Conservation (phyloP, 257 asterid genomes). For the Fraxinus pennsylvanica region DNA sequence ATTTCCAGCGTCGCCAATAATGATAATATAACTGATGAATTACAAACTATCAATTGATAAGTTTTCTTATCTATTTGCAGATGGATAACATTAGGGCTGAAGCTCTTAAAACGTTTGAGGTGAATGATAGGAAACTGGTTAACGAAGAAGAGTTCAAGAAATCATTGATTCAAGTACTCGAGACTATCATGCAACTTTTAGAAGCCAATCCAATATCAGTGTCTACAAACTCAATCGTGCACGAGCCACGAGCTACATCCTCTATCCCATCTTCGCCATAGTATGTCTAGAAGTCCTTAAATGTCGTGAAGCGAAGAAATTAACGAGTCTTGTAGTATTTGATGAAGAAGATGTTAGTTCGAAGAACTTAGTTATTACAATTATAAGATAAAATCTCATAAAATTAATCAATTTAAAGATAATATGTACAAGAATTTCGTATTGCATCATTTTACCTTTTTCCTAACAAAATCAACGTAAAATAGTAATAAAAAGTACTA, state of each 20-base stretch:
- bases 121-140: constrained; percentile 58
- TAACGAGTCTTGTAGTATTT: not conserved
- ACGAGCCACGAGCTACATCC: constrained; percentile 69
- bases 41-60: not conserved
- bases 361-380: not conserved
- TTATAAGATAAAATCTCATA: too few species aligned
- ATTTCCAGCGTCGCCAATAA: not conserved
- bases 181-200: constrained; percentile 74
- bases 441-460: too few species aligned
- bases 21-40: not conserved
- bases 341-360: not conserved
- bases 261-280: constrained; percentile 41
- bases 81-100: constrained; percentile 59
- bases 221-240: constrained; percentile 76
- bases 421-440: too few species aligned
- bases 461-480: too few species aligned
- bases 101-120: constrained; percentile 62
- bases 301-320: not conserved
- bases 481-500: too few species aligned
- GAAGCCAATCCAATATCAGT: constrained; percentile 76
- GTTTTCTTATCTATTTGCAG: constrained; percentile 37
- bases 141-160: constrained; percentile 92
- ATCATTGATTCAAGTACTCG: constrained; percentile 60
- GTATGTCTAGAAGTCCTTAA: not conserved
- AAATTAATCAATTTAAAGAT: too few species aligned